Evolutionary conservation across 2,329 filamentous ascomycete genomes (phyloP).

Genomic region (Aspergillus sp.): DNA sequence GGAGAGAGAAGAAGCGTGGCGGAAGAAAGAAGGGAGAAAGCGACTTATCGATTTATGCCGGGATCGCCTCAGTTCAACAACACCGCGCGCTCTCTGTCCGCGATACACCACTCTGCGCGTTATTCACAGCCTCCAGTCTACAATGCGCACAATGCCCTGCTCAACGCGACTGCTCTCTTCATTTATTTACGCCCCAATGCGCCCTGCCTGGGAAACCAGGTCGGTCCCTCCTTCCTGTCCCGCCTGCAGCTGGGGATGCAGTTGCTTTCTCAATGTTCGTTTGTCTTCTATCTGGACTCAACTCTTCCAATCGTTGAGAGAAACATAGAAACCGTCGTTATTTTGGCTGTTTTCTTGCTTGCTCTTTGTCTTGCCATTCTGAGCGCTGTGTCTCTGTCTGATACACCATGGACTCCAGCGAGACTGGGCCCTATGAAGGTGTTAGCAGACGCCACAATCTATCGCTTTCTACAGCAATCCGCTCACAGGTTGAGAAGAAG

Average conservation of each 20-base stretch:
- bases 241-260: conserved; percentile 6
- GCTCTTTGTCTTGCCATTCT: not conserved
- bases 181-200: too few relatives aligned
- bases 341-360: not conserved
- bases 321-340: too few relatives aligned
- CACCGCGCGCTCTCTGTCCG: too few relatives aligned
- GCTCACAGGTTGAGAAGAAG: conserved; percentile 10
- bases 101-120: too few relatives aligned
- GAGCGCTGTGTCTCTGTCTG: too few relatives aligned
- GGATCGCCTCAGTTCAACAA: too few relatives aligned
- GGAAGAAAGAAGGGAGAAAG: not conserved
- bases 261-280: conserved; percentile 1
- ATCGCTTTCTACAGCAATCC: conserved; percentile 14
- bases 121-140: too few relatives aligned
- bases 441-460: conserved; percentile 7
- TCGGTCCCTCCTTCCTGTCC: too few relatives aligned
- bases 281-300: conserved; percentile 1
- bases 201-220: too few relatives aligned
- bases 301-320: too few relatives aligned
- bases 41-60: too few relatives aligned
- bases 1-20: not conserved
- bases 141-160: too few relatives aligned
- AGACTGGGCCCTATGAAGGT: not conserved
- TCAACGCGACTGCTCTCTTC: conserved; percentile 6
- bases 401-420: conserved; percentile 4